These are phyloP conservation scores for Nakazawaea peltata DNA, from an alignment of 805 yeast species.

Conservation along the genomic window DNA sequence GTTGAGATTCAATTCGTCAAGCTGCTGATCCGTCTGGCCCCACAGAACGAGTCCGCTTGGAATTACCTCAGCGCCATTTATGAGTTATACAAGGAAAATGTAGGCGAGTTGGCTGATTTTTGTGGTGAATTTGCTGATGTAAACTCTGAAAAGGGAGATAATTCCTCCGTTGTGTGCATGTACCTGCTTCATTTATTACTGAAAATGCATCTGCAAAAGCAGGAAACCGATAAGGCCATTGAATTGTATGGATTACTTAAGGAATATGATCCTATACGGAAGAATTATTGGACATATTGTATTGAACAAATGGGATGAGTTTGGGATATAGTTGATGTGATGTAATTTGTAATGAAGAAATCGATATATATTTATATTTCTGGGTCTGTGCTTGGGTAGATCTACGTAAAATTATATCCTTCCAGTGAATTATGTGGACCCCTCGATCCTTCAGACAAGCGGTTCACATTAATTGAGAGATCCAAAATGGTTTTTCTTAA, in stretches of 20 bases:
- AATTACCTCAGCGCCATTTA: slow-evolving; percentile 64
- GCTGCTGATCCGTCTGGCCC: slow-evolving; percentile 45
- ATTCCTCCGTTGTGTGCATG: slow-evolving; percentile 37
- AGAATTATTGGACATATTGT: slow-evolving; percentile 22
- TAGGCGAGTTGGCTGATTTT: slow-evolving; percentile 35
- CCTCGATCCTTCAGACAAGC: no score
- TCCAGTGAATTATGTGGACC: no score
- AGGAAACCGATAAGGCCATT: slow-evolving; percentile 25
- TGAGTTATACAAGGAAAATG: slow-evolving; percentile 16
- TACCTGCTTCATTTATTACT: slow-evolving; percentile 62
- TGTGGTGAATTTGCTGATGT: slow-evolving; percentile 32
- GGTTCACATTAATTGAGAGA: no score
- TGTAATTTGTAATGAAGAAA: no score
- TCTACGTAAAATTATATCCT: no score
- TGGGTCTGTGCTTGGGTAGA: no score
- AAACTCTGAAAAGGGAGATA: slow-evolving; percentile 14
- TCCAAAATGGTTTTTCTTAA: no score
- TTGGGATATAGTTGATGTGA: no score
- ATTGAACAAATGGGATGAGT: no score
- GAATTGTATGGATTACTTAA: slow-evolving; percentile 44
- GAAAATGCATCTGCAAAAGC: slow-evolving; percentile 30
- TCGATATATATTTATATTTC: no score
- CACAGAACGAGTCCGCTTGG: slow-evolving; percentile 85
- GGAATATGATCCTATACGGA: slow-evolving; percentile 22
- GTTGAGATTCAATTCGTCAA: slow-evolving; percentile 49